Conservation (phyloP, 176 grass and related monocot species). For the Raddia guianensis region DNA sequence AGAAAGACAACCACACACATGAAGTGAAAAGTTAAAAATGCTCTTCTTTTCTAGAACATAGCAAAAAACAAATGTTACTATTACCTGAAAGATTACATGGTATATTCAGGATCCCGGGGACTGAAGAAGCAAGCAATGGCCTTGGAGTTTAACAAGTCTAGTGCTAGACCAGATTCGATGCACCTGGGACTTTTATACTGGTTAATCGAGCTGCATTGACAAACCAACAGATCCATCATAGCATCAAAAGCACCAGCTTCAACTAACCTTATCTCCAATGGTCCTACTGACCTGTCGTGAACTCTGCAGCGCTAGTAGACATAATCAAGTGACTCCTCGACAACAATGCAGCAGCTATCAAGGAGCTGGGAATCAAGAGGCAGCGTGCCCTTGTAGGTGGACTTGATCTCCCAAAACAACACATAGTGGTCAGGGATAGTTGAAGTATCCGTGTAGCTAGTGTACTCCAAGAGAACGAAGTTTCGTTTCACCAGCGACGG, state of each 20-base stretch:
- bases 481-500: constrained; percentile 56
- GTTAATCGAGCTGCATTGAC: constrained; percentile 76
- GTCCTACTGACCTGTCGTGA: constrained; percentile 70
- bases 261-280: constrained; percentile 71
- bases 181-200: constrained; percentile 87
- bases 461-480: constrained; percentile 70
- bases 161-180: constrained; percentile 46
- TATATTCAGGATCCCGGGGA: constrained; percentile 62
- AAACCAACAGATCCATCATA: constrained; percentile 77
- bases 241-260: constrained; percentile 67
- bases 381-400: constrained; percentile 14
- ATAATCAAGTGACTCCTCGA: constrained; percentile 73
- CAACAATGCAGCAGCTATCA: constrained; percentile 55
- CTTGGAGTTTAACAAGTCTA: constrained; percentile 68
- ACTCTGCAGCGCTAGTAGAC: constrained; percentile 71
- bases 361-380: constrained; percentile 45
- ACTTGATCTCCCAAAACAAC: constrained; percentile 80
- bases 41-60: not conserved
- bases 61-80: not conserved
- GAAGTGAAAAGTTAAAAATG: not conserved
- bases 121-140: constrained; percentile 59
- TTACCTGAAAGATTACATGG: constrained; percentile 33
- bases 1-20: not conserved
- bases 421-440: constrained; percentile 73
- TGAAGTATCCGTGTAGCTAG: constrained; percentile 64